Conservation (phyloP, 1,139 yeast species). For the Taphrina deformans region DNA sequence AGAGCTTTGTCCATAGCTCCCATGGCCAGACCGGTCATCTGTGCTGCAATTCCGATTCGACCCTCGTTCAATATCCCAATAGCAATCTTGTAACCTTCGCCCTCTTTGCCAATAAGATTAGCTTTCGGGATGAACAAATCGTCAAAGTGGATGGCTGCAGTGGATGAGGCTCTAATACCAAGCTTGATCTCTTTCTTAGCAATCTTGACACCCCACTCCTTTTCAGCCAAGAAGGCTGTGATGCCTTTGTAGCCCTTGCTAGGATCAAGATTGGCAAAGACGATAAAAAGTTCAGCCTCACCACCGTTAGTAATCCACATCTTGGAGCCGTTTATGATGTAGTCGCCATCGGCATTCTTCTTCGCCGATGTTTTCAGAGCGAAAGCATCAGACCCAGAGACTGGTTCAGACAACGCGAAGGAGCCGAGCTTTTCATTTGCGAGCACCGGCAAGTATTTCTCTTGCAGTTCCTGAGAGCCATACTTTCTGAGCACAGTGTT, state of each 20-base stretch:
- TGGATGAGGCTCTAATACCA: conserved; percentile 51
- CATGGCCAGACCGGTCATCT: conserved; percentile 51
- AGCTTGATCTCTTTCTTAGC: conserved; percentile 53
- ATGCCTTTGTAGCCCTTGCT: conserved; percentile 51
- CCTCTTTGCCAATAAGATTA: conserved; percentile 50
- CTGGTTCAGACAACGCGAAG: conserved; percentile 50
- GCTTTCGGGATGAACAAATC: conserved; percentile 50
- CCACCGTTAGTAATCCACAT: conserved; percentile 53
- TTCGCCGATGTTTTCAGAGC: conserved; percentile 49
- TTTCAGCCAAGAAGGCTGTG: conserved; percentile 51
- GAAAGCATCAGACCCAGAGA: conserved; percentile 53
- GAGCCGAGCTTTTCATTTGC: conserved; percentile 49
- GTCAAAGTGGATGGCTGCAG: conserved; percentile 50
- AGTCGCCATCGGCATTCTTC: conserved; percentile 47
- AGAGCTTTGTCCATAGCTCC: conserved; percentile 51
- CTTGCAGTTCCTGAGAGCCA: conserved; percentile 47
- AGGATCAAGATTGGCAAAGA: conserved; percentile 50
- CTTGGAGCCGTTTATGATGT: conserved; percentile 49
- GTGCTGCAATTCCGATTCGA: conserved; percentile 53
- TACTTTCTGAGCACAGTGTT: conserved; percentile 49
- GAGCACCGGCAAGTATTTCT: conserved; percentile 48
- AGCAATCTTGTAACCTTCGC: conserved; percentile 53
- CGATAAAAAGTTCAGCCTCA: conserved; percentile 51
- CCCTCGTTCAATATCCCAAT: conserved; percentile 52
- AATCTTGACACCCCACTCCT: conserved; percentile 48